Percentiles rank a stretch among this genome's conserved stretches.
phyloP scores from a whole-genome alignment of 805 yeast genomes.

The Candida pseudofarinosa region DNA sequence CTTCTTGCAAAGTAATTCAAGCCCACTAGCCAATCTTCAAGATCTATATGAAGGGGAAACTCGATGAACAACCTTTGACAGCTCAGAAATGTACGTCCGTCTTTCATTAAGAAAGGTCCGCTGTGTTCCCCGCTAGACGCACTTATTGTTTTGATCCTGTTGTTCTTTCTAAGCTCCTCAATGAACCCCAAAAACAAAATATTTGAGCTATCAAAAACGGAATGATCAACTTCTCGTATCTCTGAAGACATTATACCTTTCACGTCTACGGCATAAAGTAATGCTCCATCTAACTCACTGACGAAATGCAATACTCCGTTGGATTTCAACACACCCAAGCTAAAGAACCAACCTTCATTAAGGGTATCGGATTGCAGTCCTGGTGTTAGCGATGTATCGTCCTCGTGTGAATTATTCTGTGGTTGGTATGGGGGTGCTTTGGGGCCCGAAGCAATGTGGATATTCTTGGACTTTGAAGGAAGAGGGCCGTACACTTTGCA shows the following conservation, averaged over 20 bases:
- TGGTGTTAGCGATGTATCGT: conserved; percentile 5
- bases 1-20: conserved; percentile 58
- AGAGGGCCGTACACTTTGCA: conserved; percentile 65
- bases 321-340: conserved; percentile 66
- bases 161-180: conserved; percentile 47
- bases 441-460: conserved; percentile 34
- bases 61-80: conserved; percentile 48
- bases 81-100: conserved; percentile 29
- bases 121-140: conserved; percentile 16
- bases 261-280: conserved; percentile 56
- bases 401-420: conserved; percentile 2
- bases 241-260: conserved; percentile 53
- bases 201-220: conserved; percentile 57
- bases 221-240: conserved; percentile 58
- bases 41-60: conserved; percentile 63
- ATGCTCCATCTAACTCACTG: conserved; percentile 60
- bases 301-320: conserved; percentile 60
- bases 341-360: conserved; percentile 64
- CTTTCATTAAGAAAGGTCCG: conserved; percentile 28
- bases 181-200: conserved; percentile 56
- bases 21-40: conserved; percentile 76
- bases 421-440: conserved; percentile 31
- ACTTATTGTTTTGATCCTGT: conserved; percentile 30
- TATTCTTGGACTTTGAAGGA: conserved; percentile 36
- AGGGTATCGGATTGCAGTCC: conserved; percentile 8